These are phyloP conservation scores for Phytopythium oedochilum DNA, from an alignment of 352 stramenopile genomes.

Conservation along the genomic window DNA sequence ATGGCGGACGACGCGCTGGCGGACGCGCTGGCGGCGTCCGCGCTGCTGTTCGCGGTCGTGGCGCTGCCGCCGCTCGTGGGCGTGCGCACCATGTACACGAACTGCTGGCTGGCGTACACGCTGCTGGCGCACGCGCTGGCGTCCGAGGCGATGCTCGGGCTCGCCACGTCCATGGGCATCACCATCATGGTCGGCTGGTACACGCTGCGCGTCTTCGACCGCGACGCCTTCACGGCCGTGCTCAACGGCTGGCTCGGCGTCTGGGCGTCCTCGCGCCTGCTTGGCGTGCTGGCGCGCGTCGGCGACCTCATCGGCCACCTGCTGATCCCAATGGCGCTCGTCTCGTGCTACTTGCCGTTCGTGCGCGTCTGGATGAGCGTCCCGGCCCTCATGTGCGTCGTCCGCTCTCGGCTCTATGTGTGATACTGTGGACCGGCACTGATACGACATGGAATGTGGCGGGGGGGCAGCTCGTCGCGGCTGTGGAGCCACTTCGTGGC, in stretches of 20 bases:
- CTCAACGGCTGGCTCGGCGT: constrained; percentile 73
- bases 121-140: constrained; percentile 38
- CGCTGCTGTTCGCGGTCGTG: constrained; percentile 58
- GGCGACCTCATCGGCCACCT: constrained; percentile 66
- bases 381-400: constrained; percentile 55
- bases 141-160: constrained; percentile 57
- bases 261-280: constrained; percentile 59
- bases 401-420: neutral
- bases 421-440: too few species aligned
- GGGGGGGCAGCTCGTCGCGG: constrained; percentile 57
- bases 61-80: constrained; percentile 47
- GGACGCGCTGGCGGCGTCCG: constrained; percentile 41
- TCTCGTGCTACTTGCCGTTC: constrained; percentile 70
- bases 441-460: too few species aligned
- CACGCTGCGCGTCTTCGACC: constrained; percentile 75
- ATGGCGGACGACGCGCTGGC: constrained; percentile 18
- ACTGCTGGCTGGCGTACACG: constrained; percentile 74
- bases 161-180: constrained; percentile 76
- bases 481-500: constrained; percentile 77
- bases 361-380: constrained; percentile 83
- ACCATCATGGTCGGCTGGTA: constrained; percentile 87
- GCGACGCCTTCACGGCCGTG: constrained; percentile 66
- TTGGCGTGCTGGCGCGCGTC: constrained; percentile 54
- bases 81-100: constrained; percentile 75
- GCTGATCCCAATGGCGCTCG: constrained; percentile 61